phyloP scores from a whole-genome alignment of 345 rosid genomes.

The Brassica cretica region DNA sequence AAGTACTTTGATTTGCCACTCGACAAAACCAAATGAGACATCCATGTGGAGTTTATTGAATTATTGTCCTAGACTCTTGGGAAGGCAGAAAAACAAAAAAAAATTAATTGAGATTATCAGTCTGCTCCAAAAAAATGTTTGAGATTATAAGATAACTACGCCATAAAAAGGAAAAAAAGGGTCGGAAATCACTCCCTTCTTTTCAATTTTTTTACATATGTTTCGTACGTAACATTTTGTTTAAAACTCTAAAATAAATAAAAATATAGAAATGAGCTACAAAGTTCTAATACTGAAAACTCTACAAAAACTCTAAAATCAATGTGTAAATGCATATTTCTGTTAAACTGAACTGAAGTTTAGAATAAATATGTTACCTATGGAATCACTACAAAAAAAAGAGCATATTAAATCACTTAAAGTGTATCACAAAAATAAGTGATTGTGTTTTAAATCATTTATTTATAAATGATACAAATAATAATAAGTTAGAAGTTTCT shows the following conservation, averaged over 20 bases:
- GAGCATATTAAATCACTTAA: no score
- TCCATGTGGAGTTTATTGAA: background rate
- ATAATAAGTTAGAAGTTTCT: no score
- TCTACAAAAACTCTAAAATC: background rate
- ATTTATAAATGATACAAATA: no score
- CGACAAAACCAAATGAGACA: background rate
- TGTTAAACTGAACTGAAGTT: background rate
- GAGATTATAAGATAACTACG: background rate
- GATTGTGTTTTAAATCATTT: no score
- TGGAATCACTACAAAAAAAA: no score
- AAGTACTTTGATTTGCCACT: conserved; percentile 13
- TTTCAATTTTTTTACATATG: background rate
- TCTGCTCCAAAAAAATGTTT: background rate
- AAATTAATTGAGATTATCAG: background rate
- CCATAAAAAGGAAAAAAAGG: background rate
- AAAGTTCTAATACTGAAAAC: background rate
- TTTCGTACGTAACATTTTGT: background rate
- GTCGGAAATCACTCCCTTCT: background rate
- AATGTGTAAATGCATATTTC: background rate
- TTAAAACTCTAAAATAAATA: no score
- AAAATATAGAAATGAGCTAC: no score
- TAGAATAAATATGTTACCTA: no score
- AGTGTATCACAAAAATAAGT: no score
- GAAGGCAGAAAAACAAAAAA: background rate
- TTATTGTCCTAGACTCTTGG: conserved; percentile 11